Base-by-base conservation (phyloP, 2,329 filamentous ascomycete genomes). In the Fusarium austroafricanum region DNA sequence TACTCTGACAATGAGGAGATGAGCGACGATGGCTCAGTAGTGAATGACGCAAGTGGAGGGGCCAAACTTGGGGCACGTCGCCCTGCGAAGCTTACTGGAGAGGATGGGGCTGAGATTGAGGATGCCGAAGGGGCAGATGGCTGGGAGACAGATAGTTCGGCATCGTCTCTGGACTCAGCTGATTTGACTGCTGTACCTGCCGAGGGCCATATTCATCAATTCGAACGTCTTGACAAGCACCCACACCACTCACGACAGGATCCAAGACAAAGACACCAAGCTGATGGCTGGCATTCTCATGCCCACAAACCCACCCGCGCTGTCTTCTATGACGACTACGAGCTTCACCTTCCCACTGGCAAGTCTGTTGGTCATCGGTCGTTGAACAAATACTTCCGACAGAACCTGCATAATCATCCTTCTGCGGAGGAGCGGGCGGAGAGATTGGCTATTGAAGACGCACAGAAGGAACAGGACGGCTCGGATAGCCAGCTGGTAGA, bases 61-160 rank as follows among this genome's bases (percentile, higher is more conserved):
- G 90, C 91, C 63, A 95, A 92, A 77, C 83, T 94, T 12, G 90
- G 90, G 10, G 85, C 84, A 17, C 86, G 84, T 73, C 86, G 90
- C 38, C 76, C 80, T 8, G 77, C 82, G 35, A 87, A 85, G 75
- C 77, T 83, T 7, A 83, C 83, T 38, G 84, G 83, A 44, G 81
- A 82, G 44, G 78, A 88, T 56, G 85, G 82, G 14, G 83, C 80
- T 54, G 79, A 79, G 33, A 76, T 82, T 10, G 83, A 87, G n/a
- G 86, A 86, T 43, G 87, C 86, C 47, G 83, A 81, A 42, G 83
- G 86, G 14, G 89, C 90, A 8, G 93, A 95, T 42, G 94, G 93
- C 43, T 98, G 96, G 95, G 96, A 99, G 80, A 97, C 94, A 1
- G 96, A 98, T 77, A 94, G 91, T 68, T 94, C 92, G 11, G 90